A percentile compares a stretch with the other conserved stretches of the same genome.
These are phyloP conservation scores for Monilinia fructigena DNA, from an alignment of 2,329 filamentous ascomycete species.

Conservation along the genomic window DNA sequence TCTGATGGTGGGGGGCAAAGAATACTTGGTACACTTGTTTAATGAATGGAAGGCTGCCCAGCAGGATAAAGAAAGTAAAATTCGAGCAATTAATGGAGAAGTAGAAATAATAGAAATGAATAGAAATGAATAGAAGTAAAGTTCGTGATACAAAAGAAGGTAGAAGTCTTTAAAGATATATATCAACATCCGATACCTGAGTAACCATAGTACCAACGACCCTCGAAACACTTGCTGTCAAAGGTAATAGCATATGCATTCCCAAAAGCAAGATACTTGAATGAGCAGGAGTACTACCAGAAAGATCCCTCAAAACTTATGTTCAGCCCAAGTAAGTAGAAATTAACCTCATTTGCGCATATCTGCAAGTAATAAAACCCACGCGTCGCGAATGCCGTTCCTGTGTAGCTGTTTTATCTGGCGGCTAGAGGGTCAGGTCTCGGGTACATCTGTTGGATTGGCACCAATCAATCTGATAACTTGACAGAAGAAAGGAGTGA, in stretches of 20 bases:
- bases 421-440: conserved; percentile 12
- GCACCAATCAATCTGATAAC: neutral
- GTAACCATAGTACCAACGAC: neutral
- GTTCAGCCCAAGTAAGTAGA: neutral
- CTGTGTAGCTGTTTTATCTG: conserved; percentile 7
- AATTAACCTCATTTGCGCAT: neutral
- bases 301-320: neutral
- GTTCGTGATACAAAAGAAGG: neutral
- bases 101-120: neutral
- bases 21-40: neutral
- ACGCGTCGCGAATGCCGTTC: conserved; percentile 13
- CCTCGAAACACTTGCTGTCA: conserved; percentile 9
- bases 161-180: neutral
- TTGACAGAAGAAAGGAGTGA: neutral
- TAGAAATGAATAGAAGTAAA: neutral
- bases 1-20: neutral
- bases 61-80: conserved; percentile 4
- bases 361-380: conserved; percentile 17
- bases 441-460: conserved; percentile 4
- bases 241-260: conserved; percentile 1
- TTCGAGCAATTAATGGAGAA: neutral
- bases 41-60: conserved; percentile 16
- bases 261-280: neutral
- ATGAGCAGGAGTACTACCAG: neutral
- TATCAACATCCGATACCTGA: neutral